A percentile compares a stretch with the other conserved stretches of the same genome.
Evolutionary conservation across 1,284 basidiomycete species (phyloP).

Genomic region (Fomitiporia mediterranea): DNA sequence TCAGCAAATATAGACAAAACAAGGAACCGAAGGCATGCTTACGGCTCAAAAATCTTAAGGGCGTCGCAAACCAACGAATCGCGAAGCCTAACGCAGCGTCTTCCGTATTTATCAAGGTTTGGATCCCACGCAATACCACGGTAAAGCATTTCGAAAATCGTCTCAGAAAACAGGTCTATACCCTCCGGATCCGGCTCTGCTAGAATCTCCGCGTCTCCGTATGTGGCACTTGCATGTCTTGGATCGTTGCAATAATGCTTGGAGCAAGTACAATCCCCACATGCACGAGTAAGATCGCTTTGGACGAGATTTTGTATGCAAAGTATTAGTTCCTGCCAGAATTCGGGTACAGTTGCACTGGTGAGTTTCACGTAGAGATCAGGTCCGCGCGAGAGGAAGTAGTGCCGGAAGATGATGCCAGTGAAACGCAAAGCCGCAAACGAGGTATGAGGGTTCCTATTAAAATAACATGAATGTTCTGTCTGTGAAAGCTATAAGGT

Average conservation of each 20-base stretch:
- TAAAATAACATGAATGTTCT: neutral
- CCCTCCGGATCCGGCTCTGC: neutral
- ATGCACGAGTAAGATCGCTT: too few relatives aligned
- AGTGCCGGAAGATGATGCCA: slow-evolving; percentile 1
- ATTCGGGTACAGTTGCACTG: neutral
- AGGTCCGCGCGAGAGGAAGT: neutral
- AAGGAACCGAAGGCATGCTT: neutral
- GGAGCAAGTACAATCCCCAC: too few relatives aligned
- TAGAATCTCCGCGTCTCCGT: neutral
- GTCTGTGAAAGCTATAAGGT: neutral
- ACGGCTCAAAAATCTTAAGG: neutral
- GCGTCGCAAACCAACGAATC: neutral
- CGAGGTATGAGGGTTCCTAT: neutral
- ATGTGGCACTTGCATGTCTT: neutral
- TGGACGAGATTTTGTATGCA: neutral
- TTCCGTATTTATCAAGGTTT: neutral
- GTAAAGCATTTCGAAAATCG: slow-evolving; percentile 3
- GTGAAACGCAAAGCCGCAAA: slow-evolving; percentile 8
- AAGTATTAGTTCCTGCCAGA: neutral
- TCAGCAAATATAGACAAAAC: neutral
- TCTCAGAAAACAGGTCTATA: neutral
- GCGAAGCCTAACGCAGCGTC: neutral
- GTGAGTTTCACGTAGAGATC: slow-evolving; percentile 1
- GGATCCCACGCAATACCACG: neutral
- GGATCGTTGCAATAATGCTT: too few relatives aligned